Base-by-base conservation (phyloP, 1,139 yeast species). In the Candida sojae region DNA sequence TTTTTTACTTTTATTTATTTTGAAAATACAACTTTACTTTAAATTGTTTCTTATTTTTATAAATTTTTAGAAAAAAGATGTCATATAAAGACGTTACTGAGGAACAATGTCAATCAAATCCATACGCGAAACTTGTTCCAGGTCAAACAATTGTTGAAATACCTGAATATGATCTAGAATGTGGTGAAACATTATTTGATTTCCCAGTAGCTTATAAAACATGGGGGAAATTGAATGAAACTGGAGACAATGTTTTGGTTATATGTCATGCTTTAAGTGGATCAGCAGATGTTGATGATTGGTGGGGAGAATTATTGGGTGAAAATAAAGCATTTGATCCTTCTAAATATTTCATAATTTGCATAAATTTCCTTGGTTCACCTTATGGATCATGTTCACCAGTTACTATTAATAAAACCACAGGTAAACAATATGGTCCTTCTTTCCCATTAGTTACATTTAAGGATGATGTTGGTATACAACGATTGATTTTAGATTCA, bases 301-400 rank as follows among this genome's bases (percentile, higher is more conserved):
- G 99, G 99, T 89, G 99, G 99, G 98, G 98, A 0, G 98, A 99
- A 0, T 70, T 93, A 32, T 71, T 93, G 42, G 99, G 99, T 0
- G 81, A 85, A 4, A 88, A 83, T 25, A 80, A 86, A 56, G 96
- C 98, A 1, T 91, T 93, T 67, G 99, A 93, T 67, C 96, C 97
- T 0, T 76, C 91, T 1, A 78, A 88, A 55, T 93, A 86, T 65
- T 90, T 89, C 64, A 82, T 93, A 42, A 76, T 93, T 11, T 93
- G 99, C 66, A 71, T 93, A 51, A 93, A 93, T 64, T 85, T 96
- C 34, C 75, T 95, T 52, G 99, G 99, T 0, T 89, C 97, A 0
- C 99, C 99, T 0, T 93, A 93, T 62, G 99, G 99, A 1, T 85
- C 96, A 2, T 95, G 96, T 34, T 89, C 97, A 5, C 98, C 99